phyloP scores from a whole-genome alignment of 2,329 filamentous ascomycete genomes.

The Elsinoe perseae region DNA sequence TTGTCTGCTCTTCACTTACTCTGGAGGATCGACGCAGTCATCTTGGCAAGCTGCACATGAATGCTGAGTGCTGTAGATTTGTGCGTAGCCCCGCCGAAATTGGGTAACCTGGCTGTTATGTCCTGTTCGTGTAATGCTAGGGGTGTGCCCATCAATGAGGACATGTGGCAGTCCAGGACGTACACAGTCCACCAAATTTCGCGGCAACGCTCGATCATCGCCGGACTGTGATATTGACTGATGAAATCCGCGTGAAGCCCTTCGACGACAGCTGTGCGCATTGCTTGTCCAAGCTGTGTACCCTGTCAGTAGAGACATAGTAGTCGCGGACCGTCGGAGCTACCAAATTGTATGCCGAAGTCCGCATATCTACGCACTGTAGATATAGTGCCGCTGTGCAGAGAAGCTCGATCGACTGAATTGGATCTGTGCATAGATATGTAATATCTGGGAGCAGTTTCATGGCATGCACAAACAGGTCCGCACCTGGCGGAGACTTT shows the following conservation, averaged over 20 bases:
- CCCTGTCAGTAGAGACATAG: not conserved
- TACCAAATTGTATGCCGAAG: constrained; percentile 42
- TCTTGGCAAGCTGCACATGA: constrained; percentile 41
- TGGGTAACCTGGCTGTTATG: constrained; percentile 41
- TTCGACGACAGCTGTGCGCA: constrained; percentile 43
- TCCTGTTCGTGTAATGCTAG: constrained; percentile 46
- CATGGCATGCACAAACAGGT: constrained; percentile 41
- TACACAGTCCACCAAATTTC: constrained; percentile 50
- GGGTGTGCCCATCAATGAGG: constrained; percentile 47
- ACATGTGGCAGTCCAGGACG: constrained; percentile 47
- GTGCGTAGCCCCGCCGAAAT: constrained; percentile 35
- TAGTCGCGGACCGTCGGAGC: constrained; percentile 16
- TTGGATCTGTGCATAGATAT: constrained; percentile 36
- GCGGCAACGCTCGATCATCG: constrained; percentile 40
- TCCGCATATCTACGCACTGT: constrained; percentile 44
- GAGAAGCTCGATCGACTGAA: constrained; percentile 43
- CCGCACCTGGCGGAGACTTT: constrained; percentile 39
- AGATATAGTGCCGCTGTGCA: constrained; percentile 48
- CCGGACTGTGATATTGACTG: constrained; percentile 34
- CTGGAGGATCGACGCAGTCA: constrained; percentile 39
- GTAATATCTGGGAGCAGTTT: constrained; percentile 38
- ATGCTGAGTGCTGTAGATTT: constrained; percentile 36
- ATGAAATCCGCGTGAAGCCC: constrained; percentile 50
- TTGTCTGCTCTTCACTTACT: constrained; percentile 31
- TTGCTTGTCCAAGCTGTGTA: constrained; percentile 43